Evolutionary conservation across 495 filamentous ascomycete species (phyloP).

Genomic region (Podospora comata): DNA sequence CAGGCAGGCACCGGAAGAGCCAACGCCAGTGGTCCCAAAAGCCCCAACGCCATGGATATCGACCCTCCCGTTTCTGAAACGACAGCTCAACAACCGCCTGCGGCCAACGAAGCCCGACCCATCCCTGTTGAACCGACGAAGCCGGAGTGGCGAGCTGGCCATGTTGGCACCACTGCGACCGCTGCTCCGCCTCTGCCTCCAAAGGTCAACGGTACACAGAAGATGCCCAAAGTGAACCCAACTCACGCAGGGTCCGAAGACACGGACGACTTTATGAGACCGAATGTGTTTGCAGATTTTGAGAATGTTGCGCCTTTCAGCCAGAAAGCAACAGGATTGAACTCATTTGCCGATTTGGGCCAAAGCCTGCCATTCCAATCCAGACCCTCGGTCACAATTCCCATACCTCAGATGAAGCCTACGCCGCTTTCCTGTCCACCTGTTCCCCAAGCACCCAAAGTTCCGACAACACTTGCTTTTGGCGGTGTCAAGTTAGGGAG

Average conservation of each 20-base stretch:
- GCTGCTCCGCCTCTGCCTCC: constrained; percentile 11
- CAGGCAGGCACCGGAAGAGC: constrained; percentile 19
- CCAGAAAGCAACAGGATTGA: constrained; percentile 50
- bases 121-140: constrained; percentile 48
- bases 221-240: constrained; percentile 24
- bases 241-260: constrained; percentile 41
- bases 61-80: constrained; percentile 42
- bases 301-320: constrained; percentile 64
- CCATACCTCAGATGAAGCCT: constrained; percentile 35
- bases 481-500: constrained; percentile 41
- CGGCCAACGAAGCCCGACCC: constrained; percentile 37
- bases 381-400: constrained; percentile 48
- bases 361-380: constrained; percentile 72
- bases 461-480: constrained; percentile 37
- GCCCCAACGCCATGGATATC: constrained; percentile 55
- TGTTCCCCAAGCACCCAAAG: constrained; percentile 56
- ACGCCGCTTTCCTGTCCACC: constrained; percentile 55
- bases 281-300: constrained; percentile 61
- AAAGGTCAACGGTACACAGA: constrained; percentile 14
- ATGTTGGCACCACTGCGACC: constrained; percentile 32
- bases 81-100: constrained; percentile 18
- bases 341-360: constrained; percentile 63
- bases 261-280: constrained; percentile 41
- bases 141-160: constrained; percentile 49
- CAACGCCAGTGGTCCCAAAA: constrained; percentile 26